Percentiles rank a stretch among this genome's conserved stretches.
Conservation (phyloP, 2,329 filamentous ascomycete genomes). For the Pseudogymnoascus sp. region DNA sequence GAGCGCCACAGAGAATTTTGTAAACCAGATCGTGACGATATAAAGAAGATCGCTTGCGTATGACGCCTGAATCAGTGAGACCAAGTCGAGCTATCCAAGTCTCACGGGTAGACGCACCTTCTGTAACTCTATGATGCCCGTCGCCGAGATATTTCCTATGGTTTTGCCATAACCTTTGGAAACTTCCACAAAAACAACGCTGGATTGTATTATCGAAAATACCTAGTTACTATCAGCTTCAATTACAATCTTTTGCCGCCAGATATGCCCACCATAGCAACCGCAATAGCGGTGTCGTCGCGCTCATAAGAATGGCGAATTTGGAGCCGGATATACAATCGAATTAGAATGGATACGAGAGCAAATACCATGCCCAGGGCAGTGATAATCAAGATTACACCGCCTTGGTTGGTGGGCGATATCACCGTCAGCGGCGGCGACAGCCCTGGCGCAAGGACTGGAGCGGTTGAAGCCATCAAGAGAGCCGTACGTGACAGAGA, state of each 20-base stretch:
- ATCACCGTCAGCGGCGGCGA: constrained; percentile 30
- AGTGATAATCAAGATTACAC: constrained; percentile 33
- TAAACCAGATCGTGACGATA: constrained; percentile 33
- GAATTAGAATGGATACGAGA: constrained; percentile 31
- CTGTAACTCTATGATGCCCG: constrained; percentile 23
- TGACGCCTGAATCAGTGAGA: constrained; percentile 23
- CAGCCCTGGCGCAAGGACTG: constrained; percentile 5
- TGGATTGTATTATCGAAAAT: constrained; percentile 30
- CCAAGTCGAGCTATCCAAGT: not conserved
- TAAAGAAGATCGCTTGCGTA: constrained; percentile 36
- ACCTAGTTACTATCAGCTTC: constrained; percentile 23
- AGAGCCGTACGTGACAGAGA: not conserved
- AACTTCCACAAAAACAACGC: constrained; percentile 31
- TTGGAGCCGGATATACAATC: constrained; percentile 31
- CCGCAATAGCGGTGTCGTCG: constrained; percentile 30
- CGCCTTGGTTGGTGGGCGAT: constrained; percentile 32
- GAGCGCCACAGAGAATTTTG: constrained; percentile 35
- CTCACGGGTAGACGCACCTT: constrained; percentile 26
- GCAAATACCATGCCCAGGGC: constrained; percentile 31
- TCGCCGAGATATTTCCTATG: constrained; percentile 18
- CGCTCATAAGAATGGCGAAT: constrained; percentile 22
- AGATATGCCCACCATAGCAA: constrained; percentile 24
- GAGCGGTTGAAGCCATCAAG: not conserved
- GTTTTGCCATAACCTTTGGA: constrained; percentile 33
- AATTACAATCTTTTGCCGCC: not conserved